Evolutionary conservation across 2,329 filamentous ascomycete species (phyloP).

Genomic region (Pezicula carpinea): DNA sequence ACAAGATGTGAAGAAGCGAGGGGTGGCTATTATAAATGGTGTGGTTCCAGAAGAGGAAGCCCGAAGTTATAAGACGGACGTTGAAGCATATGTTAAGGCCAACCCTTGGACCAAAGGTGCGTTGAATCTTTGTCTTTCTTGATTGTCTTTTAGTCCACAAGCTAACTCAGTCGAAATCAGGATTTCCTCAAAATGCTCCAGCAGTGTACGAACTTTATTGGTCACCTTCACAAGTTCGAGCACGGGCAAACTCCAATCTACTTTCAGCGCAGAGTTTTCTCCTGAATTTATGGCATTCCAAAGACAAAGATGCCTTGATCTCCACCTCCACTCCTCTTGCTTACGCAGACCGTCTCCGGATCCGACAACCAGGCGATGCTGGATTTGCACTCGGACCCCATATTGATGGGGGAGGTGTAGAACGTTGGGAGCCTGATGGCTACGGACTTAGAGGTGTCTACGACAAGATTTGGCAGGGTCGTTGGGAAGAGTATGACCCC

Average conservation of each 20-base stretch:
- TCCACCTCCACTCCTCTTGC: conserved; percentile 51
- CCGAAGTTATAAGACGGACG: conserved; percentile 57
- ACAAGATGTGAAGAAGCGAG: conserved; percentile 16
- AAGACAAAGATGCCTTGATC: conserved; percentile 33
- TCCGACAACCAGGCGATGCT: conserved; percentile 65
- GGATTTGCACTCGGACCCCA: conserved; percentile 70
- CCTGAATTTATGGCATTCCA: conserved; percentile 56
- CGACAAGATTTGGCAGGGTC: conserved; percentile 64
- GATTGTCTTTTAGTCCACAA: not conserved
- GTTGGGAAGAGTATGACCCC: conserved; percentile 78
- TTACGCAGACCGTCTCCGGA: conserved; percentile 63
- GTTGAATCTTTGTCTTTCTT: not conserved
- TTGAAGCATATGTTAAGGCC: conserved; percentile 58
- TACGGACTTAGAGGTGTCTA: conserved; percentile 69
- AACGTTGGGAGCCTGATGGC: conserved; percentile 68
- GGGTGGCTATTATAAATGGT: conserved; percentile 51
- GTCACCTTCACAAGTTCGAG: conserved; percentile 63
- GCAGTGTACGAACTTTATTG: conserved; percentile 75
- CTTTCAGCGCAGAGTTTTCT: conserved; percentile 57
- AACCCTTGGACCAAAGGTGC: conserved; percentile 53
- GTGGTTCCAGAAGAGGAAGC: conserved; percentile 62
- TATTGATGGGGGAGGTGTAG: conserved; percentile 68
- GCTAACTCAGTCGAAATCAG: conserved; percentile 23
- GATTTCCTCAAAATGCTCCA: conserved; percentile 61
- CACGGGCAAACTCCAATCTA: conserved; percentile 62